Percentiles rank a stretch among this genome's conserved stretches.
phyloP scores from a whole-genome alignment of 331 rosid species.

The Dryas integrifolia region DNA sequence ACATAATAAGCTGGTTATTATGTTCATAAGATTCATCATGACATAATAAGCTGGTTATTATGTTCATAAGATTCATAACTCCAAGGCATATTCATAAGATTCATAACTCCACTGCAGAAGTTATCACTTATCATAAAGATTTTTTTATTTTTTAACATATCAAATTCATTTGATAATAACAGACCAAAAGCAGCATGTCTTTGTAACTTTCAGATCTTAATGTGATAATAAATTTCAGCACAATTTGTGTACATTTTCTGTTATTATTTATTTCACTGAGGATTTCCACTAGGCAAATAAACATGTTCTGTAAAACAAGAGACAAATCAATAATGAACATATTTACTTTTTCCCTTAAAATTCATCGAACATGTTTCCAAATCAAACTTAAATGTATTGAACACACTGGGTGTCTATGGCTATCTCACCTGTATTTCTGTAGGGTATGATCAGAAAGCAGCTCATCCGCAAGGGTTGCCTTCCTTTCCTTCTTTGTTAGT shows the following conservation, averaged over 20 bases:
- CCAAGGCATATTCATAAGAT: not conserved
- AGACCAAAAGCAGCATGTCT: not conserved
- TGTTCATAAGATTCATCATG: not conserved
- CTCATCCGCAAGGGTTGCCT: conserved; percentile 72
- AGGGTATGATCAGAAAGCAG: conserved; percentile 59
- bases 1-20: not conserved
- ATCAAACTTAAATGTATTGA: not conserved
- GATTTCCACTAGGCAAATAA: not conserved
- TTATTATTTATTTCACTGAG: not conserved
- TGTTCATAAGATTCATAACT: too few species aligned
- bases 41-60: not conserved
- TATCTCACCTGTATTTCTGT: conserved; percentile 59
- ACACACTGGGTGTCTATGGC: not conserved
- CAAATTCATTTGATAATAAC: not conserved
- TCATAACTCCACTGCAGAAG: not conserved
- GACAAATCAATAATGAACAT: not conserved
- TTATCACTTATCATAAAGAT: too few species aligned
- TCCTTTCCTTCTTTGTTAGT: conserved; percentile 80
- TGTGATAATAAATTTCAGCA: not conserved
- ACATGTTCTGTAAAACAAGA: not conserved
- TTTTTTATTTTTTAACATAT: too few species aligned
- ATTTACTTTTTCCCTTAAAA: not conserved
- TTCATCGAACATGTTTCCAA: not conserved
- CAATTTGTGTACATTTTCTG: not conserved
- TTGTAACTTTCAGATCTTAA: not conserved